Conservation (phyloP, 768 basidiomycete genomes). For the Suillus bovinus region DNA sequence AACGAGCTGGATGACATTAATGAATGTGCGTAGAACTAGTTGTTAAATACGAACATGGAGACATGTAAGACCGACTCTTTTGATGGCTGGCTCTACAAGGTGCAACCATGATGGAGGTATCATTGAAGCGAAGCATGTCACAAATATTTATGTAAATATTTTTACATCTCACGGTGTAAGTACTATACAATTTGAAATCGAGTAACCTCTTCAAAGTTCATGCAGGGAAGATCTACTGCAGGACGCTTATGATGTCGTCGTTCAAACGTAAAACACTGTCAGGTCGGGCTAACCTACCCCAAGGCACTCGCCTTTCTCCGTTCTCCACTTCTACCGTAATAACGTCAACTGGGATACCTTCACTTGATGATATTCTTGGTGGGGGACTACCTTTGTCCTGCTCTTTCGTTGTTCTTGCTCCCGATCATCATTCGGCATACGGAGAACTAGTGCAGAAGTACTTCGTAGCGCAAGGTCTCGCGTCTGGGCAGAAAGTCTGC, state of each 20-base stretch:
- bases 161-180: too few species aligned
- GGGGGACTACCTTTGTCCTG: conserved; percentile 87
- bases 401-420: conserved; percentile 70
- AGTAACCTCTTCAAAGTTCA: background rate
- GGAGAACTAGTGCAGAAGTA: conserved; percentile 85
- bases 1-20: conserved; percentile 37
- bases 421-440: conserved; percentile 86
- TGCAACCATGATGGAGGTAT: conserved; percentile 15
- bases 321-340: conserved; percentile 55
- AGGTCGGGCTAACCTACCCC: conserved; percentile 41
- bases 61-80: conserved; percentile 25
- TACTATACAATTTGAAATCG: background rate
- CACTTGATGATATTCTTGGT: conserved; percentile 93
- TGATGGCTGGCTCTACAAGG: conserved; percentile 17
- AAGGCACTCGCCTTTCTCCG: conserved; percentile 61
- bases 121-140: conserved; percentile 13
- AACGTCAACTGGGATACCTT: conserved; percentile 87
- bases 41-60: conserved; percentile 24
- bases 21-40: conserved; percentile 7
- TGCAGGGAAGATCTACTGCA: background rate
- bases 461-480: conserved; percentile 86
- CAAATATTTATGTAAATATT: background rate
- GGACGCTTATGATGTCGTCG: conserved; percentile 56
- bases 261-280: conserved; percentile 67
- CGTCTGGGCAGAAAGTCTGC: conserved; percentile 64